Evolutionary conservation across 305 asterid species (phyloP).

Genomic region (Rubia balearica): DNA sequence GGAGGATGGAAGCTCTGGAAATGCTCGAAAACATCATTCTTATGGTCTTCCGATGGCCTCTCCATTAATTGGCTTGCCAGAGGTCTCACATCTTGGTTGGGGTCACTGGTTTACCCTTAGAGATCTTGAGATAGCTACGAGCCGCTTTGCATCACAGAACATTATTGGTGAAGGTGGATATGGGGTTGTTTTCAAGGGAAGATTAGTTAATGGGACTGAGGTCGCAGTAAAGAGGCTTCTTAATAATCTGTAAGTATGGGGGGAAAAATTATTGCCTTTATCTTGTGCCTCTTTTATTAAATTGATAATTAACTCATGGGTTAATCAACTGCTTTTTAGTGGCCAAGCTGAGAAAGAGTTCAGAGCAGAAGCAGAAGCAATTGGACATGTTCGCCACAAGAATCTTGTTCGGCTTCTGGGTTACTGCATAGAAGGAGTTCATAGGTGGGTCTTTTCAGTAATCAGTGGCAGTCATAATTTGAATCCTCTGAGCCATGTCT

Average conservation of each 20-base stretch:
- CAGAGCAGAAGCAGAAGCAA: slow-evolving; percentile 92
- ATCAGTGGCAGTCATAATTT: not conserved
- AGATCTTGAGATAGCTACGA: slow-evolving; percentile 79
- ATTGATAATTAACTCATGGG: slow-evolving; percentile 2
- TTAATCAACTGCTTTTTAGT: slow-evolving; percentile 33
- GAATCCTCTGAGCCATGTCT: not conserved
- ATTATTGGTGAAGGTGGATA: slow-evolving; percentile 89
- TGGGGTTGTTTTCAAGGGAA: slow-evolving; percentile 78
- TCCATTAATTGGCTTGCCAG: slow-evolving; percentile 86
- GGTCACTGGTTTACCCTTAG: slow-evolving; percentile 98
- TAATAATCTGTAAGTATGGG: slow-evolving; percentile 68
- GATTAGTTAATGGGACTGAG: slow-evolving; percentile 72
- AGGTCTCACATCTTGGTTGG: slow-evolving; percentile 92
- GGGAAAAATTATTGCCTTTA: slow-evolving; percentile 6
- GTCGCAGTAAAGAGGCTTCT: slow-evolving; percentile 93
- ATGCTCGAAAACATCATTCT: slow-evolving; percentile 46
- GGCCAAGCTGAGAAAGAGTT: slow-evolving; percentile 98
- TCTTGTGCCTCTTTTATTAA: not conserved
- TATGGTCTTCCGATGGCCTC: slow-evolving; percentile 65
- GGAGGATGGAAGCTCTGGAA: slow-evolving; percentile 80
- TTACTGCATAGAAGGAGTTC: slow-evolving; percentile 92
- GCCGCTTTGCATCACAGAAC: slow-evolving; percentile 57
- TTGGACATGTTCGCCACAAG: slow-evolving; percentile 94
- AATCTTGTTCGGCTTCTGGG: slow-evolving; percentile 92
- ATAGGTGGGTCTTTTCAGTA: slow-evolving; percentile 45